Evolutionary conservation across 2,329 filamentous ascomycete species (phyloP), one percentile per base, ranked within the genome.

Genomic region (Stemphylium beticola): DNA sequence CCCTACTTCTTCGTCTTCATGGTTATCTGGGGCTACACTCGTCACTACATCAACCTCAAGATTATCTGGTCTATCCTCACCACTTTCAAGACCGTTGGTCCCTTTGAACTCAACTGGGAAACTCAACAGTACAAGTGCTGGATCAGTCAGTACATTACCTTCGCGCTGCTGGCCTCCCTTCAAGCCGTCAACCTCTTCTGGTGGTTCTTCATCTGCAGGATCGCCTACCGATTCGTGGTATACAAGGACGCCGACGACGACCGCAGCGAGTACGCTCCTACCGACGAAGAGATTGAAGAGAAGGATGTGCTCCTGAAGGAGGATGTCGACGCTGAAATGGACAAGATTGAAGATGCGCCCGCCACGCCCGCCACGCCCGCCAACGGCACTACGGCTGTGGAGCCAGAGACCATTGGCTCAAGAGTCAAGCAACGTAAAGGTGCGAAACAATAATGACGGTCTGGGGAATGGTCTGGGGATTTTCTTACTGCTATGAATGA

Each of bases 1-100:
- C 92, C 91, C 14, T 96, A 93, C 79, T 97, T 95, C 77, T 85
- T 85, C 71, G 63, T 89, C 65, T 97, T 96, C 79, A 89, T 96
- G 75, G 80, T 79, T 61, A 82, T 89, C 57, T 98, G 93, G 93
- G 87, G 92, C 69, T 97, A 98, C 80, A 81, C 93, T 60, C 91
- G 93, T 50, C 93, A 98, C 78, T 91, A 87, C 77, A 81, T 92
- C 72, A 93, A 93, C 78, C 82, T 93, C 45, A 82, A 82, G 69
- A 92, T 95, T 75, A 82, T 95, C 68, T 87, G 81, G 76, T 90
- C 88, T 32, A 83, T 92, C 57, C 85, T 92, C 67, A 90, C 87
- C 65, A 85, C 92, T 69, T 92, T 91, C 78, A 80, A 83, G 65
- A 91, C 87, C 37, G 80, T 93, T 53, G 90, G 90, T 0, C 87